phyloP scores from a whole-genome alignment of 345 rosid genomes.

The Rhodamnia argentea region DNA sequence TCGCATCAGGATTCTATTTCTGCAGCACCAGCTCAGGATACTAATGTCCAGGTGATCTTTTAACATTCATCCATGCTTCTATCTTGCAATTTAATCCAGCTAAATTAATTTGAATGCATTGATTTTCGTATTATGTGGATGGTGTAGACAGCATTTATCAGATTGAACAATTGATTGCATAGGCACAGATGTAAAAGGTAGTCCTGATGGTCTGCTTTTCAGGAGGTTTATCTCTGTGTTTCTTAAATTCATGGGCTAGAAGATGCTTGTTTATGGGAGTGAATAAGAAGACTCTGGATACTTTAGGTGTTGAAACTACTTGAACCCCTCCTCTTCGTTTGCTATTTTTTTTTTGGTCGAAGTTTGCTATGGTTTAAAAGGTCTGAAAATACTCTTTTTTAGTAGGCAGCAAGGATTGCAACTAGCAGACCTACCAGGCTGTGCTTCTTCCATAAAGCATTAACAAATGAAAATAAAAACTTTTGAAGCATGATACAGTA shows the following conservation, averaged over 20 bases:
- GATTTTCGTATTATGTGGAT: not conserved
- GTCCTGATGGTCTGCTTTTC: not conserved
- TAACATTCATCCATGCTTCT: not conserved
- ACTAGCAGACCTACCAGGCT: not conserved
- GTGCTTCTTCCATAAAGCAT: not conserved
- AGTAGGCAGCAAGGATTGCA: not conserved
- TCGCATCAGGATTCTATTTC: constrained; percentile 43
- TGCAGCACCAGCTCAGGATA: constrained; percentile 27
- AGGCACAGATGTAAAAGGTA: not conserved
- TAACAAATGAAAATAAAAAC: not conserved
- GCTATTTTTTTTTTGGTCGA: too few species aligned
- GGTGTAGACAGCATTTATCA: not conserved
- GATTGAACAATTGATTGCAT: not conserved
- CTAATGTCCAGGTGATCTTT: constrained; percentile 36
- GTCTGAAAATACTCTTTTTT: not conserved
- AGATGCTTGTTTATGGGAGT: not conserved
- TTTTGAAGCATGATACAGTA: not conserved
- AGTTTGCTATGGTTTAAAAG: not conserved
- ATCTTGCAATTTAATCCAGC: not conserved
- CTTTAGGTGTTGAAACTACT: not conserved
- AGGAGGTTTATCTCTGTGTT: not conserved
- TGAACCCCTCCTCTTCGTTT: not conserved
- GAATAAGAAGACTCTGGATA: not conserved
- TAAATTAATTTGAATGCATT: not conserved
- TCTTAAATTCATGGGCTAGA: not conserved